Percentiles rank a stretch among this genome's conserved stretches.
These are phyloP conservation scores for Neoboletus magnificus DNA, from an alignment of 768 basidiomycete genomes.

Conservation along the genomic window DNA sequence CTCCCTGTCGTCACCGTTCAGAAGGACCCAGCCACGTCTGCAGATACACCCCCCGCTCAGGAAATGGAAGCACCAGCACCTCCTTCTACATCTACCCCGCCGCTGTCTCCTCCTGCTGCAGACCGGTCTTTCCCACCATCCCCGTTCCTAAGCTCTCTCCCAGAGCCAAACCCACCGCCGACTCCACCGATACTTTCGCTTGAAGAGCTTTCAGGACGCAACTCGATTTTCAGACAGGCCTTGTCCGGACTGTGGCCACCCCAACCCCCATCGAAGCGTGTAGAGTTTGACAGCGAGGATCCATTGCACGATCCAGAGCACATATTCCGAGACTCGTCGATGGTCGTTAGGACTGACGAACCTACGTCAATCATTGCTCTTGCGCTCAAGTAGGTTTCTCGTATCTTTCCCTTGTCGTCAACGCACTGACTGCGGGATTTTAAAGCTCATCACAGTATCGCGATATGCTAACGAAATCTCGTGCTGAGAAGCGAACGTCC, in stretches of 20 bases:
- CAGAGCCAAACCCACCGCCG: constrained; percentile 35
- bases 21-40: constrained; percentile 1
- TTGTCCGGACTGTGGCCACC: constrained; percentile 68
- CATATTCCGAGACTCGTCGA: constrained; percentile 90
- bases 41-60: constrained; percentile 27
- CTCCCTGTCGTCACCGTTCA: constrained; percentile 19
- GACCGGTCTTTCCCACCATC: constrained; percentile 48
- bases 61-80: constrained; percentile 14
- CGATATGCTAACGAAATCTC: constrained; percentile 73
- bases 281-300: constrained; percentile 61
- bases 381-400: constrained; percentile 68
- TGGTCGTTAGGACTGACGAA: constrained; percentile 94
- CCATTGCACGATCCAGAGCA: constrained; percentile 81
- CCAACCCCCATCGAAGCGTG: constrained; percentile 48
- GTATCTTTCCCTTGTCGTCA: neutral
- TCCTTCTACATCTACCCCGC: constrained; percentile 21
- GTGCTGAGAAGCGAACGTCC: constrained; percentile 70
- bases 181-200: constrained; percentile 52
- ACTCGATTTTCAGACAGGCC: constrained; percentile 73
- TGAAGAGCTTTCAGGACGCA: constrained; percentile 49
- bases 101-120: constrained; percentile 25
- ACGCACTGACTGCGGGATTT: constrained; percentile 2
- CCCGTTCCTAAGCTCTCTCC: constrained; percentile 44
- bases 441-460: constrained; percentile 76
- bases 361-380: constrained; percentile 97